These are phyloP conservation scores for Musa itinerans DNA, from an alignment of 176 grass and related monocot species.

Conservation along the genomic window DNA sequence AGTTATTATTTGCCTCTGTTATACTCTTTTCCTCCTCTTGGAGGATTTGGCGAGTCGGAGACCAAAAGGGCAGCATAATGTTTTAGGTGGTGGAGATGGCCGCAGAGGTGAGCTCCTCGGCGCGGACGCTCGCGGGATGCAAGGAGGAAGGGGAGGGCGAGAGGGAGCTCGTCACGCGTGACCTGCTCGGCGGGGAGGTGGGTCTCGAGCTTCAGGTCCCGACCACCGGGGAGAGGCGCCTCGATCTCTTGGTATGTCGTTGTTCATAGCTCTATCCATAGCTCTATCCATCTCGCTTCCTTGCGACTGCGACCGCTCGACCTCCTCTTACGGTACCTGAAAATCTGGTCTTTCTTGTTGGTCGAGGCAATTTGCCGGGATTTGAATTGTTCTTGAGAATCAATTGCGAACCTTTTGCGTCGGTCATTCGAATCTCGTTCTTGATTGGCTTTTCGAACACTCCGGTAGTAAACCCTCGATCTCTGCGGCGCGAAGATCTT, in stretches of 20 bases:
- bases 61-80: no score
- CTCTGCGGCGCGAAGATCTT: no score
- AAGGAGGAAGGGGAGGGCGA: conserved; percentile 17
- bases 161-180: conserved; percentile 66
- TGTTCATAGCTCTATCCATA: not conserved
- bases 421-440: no score
- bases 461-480: no score
- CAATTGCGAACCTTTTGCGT: no score
- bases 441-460: no score
- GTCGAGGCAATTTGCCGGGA: no score
- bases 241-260: conserved; percentile 21
- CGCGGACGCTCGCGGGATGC: conserved; percentile 25
- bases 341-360: no score
- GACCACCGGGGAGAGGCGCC: conserved; percentile 1
- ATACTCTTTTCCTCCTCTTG: no score
- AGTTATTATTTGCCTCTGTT: no score
- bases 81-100: conserved; percentile 27
- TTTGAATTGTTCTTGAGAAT: no score
- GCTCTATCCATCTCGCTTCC: not conserved
- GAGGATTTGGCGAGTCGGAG: no score
- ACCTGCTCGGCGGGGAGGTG: conserved; percentile 66
- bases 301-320: not conserved
- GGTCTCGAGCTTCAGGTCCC: conserved; percentile 24
- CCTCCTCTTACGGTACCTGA: not conserved
- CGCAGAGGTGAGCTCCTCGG: conserved; percentile 53